These are phyloP conservation scores for Arabidopsis hybrid DNA, from an alignment of 441 rosid species.

Conservation along the genomic window DNA sequence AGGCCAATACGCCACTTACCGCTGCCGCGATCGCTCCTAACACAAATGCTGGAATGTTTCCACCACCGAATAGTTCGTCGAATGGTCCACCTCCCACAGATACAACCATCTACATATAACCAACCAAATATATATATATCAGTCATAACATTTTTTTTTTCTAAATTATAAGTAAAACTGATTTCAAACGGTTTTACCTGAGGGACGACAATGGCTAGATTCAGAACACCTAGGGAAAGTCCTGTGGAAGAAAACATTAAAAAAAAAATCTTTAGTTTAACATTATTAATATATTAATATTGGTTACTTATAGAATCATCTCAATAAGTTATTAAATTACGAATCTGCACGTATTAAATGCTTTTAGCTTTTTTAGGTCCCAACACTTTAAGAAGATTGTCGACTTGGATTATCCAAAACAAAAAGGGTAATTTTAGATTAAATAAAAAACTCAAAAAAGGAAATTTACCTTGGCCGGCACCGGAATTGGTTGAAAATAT, in stretches of 20 bases:
- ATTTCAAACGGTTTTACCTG: constrained; percentile 55
- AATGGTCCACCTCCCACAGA: constrained; percentile 57
- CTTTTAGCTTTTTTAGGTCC: constrained; percentile 31
- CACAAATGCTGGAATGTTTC: constrained; percentile 60
- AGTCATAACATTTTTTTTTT: neutral
- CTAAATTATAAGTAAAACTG: constrained; percentile 6
- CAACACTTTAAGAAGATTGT: constrained; percentile 35
- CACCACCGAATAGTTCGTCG: constrained; percentile 53
- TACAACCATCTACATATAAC: constrained; percentile 45
- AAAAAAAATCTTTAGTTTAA: constrained; percentile 7
- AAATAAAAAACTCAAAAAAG: neutral
- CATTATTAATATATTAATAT: neutral
- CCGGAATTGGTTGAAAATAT: constrained; percentile 68
- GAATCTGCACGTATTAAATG: constrained; percentile 36
- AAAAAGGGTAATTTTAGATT: constrained; percentile 14
- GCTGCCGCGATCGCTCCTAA: constrained; percentile 74
- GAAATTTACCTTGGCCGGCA: constrained; percentile 83
- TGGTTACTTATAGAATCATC: constrained; percentile 34
- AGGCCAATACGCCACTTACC: constrained; percentile 62
- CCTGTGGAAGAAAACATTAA: constrained; percentile 47
- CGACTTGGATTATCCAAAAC: constrained; percentile 39
- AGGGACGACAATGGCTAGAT: constrained; percentile 80
- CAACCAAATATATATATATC: neutral
- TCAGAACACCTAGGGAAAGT: constrained; percentile 85
- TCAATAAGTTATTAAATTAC: constrained; percentile 28